Conservation (phyloP, 108 stramenopile genomes). For the Chaetoceros tenuissimus region DNA sequence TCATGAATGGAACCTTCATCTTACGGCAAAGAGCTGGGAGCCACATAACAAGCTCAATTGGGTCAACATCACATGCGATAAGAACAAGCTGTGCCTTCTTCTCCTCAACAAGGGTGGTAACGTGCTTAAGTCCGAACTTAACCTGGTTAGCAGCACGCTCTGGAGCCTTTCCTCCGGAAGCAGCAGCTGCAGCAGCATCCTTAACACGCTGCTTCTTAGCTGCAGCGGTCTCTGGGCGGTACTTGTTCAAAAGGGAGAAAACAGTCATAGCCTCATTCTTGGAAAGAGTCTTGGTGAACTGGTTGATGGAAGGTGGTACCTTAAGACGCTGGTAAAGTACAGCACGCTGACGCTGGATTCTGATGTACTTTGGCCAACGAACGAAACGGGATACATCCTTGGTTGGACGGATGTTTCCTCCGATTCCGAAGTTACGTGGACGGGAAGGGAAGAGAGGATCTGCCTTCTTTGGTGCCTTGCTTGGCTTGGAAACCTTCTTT, state of each 20-base stretch:
- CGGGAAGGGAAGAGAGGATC: slow-evolving; percentile 93
- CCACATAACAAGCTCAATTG: slow-evolving; percentile 98
- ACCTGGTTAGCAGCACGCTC: slow-evolving; percentile 64
- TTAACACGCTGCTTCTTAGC: slow-evolving; percentile 96
- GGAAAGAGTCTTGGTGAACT: slow-evolving; percentile 95
- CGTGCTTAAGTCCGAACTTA: slow-evolving; percentile 99
- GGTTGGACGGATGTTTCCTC: slow-evolving; percentile 89
- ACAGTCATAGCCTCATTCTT: slow-evolving; percentile 98
- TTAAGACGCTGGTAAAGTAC: slow-evolving; percentile 97
- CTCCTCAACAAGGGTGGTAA: slow-evolving; percentile 96
- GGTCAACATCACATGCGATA: slow-evolving; percentile 98
- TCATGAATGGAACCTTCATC: slow-evolving; percentile 98
- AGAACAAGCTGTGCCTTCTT: slow-evolving; percentile 98
- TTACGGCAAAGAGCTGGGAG: slow-evolving; percentile 98
- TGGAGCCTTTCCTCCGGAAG: slow-evolving; percentile 62
- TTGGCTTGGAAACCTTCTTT: slow-evolving; percentile 60
- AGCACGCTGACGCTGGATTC: slow-evolving; percentile 98
- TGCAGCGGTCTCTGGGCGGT: slow-evolving; percentile 95
- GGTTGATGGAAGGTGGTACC: slow-evolving; percentile 97
- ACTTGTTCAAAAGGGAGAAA: slow-evolving; percentile 95
- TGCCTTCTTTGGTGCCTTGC: slow-evolving; percentile 59
- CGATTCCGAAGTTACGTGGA: slow-evolving; percentile 85
- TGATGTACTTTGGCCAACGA: slow-evolving; percentile 95
- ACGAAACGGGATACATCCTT: slow-evolving; percentile 97
- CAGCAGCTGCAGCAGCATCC: slow-evolving; percentile 90